phyloP scores from a whole-genome alignment of 768 basidiomycete genomes.

The Suillus decipiens region DNA sequence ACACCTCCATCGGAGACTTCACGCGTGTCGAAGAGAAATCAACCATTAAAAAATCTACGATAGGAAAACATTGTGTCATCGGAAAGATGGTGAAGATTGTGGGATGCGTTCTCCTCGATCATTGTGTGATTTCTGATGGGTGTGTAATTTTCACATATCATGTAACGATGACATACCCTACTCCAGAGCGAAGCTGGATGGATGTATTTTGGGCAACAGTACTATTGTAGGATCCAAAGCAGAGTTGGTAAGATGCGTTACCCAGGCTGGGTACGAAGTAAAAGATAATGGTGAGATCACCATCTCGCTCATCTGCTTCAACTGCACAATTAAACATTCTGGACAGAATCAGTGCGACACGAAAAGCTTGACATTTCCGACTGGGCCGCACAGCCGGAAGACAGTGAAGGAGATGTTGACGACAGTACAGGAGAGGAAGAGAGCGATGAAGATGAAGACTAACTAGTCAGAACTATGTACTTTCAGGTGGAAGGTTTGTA shows the following conservation, averaged over 20 bases:
- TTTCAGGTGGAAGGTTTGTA: not conserved
- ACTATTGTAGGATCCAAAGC: constrained; percentile 73
- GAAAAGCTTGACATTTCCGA: constrained; percentile 60
- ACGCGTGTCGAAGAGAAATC: constrained; percentile 81
- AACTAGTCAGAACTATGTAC: constrained; percentile 1
- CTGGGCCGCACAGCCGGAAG: constrained; percentile 45
- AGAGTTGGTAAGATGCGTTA: constrained; percentile 66
- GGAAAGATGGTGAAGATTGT: constrained; percentile 83
- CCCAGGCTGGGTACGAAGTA: constrained; percentile 79
- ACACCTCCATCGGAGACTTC: constrained; percentile 68
- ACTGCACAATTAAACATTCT: not conserved
- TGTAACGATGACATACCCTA: constrained; percentile 8
- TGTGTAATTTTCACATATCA: constrained; percentile 30
- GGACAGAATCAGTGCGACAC: constrained; percentile 52
- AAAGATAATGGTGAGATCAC: constrained; percentile 52
- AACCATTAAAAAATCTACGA: constrained; percentile 75
- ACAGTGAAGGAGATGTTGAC: constrained; percentile 20
- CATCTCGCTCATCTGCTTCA: not conserved
- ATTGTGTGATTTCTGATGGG: constrained; percentile 89
- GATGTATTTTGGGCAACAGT: constrained; percentile 72
- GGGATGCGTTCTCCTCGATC: constrained; percentile 85
- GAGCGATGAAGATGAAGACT: constrained; percentile 15
- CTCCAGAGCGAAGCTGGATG: constrained; percentile 71
- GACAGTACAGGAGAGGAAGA: constrained; percentile 21
- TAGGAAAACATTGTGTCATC: constrained; percentile 83